phyloP scores from a whole-genome alignment of 1,139 yeast species.

The Wickerhamiella infanticola region DNA sequence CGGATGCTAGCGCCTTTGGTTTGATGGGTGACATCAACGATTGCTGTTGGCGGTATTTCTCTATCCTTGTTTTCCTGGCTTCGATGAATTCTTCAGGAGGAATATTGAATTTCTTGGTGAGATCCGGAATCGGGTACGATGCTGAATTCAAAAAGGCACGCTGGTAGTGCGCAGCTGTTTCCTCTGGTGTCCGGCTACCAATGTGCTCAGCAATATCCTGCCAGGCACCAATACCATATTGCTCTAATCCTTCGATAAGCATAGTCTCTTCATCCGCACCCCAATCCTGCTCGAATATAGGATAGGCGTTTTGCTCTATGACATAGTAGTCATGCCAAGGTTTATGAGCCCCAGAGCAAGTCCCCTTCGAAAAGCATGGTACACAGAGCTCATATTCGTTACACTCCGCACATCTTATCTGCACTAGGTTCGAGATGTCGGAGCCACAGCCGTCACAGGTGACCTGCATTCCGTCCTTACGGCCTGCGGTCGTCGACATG shows the following conservation, averaged over 20 bases:
- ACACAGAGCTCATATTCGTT: conserved; percentile 91
- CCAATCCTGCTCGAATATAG: conserved; percentile 83
- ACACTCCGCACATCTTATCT: conserved; percentile 85
- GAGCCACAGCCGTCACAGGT: conserved; percentile 94
- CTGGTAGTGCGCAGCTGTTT: conserved; percentile 70
- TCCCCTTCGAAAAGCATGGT: conserved; percentile 85
- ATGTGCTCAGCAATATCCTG: conserved; percentile 91
- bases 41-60: conserved; percentile 44
- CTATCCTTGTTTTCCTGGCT: conserved; percentile 55
- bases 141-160: conserved; percentile 51
- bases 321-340: conserved; percentile 91
- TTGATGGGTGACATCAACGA: conserved; percentile 55
- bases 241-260: conserved; percentile 81
- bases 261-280: conserved; percentile 95
- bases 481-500: conserved; percentile 9
- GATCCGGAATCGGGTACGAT: conserved; percentile 57
- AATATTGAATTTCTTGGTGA: conserved; percentile 52
- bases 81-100: conserved; percentile 56
- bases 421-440: conserved; percentile 82
- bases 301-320: conserved; percentile 88
- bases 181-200: conserved; percentile 84
- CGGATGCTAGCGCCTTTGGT: conserved; percentile 57
- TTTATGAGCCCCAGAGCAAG: conserved; percentile 66
- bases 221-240: conserved; percentile 91
- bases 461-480: conserved; percentile 24